A percentile compares a stretch with the other conserved stretches of the same genome.
Conservation (phyloP, 164 flowering plant genomes). For the Chimonanthus praecox region DNA sequence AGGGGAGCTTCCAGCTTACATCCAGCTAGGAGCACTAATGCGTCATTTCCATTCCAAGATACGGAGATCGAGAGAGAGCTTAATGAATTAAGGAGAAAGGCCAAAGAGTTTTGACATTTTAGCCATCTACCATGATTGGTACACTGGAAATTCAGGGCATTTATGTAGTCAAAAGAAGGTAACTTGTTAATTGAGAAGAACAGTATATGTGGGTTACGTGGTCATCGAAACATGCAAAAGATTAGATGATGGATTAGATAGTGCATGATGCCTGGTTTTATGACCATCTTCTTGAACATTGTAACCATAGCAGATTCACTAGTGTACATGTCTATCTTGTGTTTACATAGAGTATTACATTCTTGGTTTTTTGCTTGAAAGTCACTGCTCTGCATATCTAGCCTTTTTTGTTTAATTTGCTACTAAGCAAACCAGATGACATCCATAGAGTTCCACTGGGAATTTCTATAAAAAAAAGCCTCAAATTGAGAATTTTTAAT, state of each 20-base stretch:
- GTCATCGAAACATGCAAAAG: neutral
- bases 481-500: no score
- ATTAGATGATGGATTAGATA: neutral
- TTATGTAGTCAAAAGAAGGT: neutral
- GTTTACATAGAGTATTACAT: no score
- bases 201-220: neutral
- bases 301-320: neutral
- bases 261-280: neutral
- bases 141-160: neutral
- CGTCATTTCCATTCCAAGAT: constrained; percentile 51
- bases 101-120: constrained; percentile 48
- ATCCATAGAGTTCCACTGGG: no score
- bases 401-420: no score
- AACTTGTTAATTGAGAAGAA: no score
- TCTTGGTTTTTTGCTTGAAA: no score
- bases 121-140: neutral
- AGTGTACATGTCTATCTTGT: neutral
- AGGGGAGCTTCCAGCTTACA: constrained; percentile 91
- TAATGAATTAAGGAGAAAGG: constrained; percentile 67
- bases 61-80: constrained; percentile 82
- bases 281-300: neutral
- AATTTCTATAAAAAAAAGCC: no score
- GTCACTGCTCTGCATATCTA: no score
- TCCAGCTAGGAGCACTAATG: constrained; percentile 31
- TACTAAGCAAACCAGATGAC: no score